phyloP scores from a whole-genome alignment of 2,329 filamentous ascomycete genomes.

The Chaetomium sp. region DNA sequence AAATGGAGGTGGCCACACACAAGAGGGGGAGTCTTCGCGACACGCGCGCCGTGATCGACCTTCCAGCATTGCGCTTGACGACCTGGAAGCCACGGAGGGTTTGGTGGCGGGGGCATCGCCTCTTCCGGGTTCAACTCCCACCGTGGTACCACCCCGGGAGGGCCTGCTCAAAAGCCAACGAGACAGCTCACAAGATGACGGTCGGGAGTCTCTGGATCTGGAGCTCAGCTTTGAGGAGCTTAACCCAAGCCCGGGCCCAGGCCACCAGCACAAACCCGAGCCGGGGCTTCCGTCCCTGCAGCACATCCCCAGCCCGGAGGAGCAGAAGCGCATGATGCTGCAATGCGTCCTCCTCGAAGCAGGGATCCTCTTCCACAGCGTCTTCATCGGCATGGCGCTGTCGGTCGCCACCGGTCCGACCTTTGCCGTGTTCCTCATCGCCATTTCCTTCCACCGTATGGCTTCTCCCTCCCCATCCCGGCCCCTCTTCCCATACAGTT shows the following conservation, averaged over 20 bases:
- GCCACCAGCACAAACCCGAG: conserved; percentile 24
- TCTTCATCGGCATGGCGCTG: conserved; percentile 86
- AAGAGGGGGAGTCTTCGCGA: conserved; percentile 41
- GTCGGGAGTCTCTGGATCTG: conserved; percentile 53
- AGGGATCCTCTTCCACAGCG: conserved; percentile 80
- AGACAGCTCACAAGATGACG: conserved; percentile 42
- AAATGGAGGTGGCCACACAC: conserved; percentile 1
- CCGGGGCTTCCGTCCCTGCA: conserved; percentile 19
- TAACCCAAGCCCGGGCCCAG: conserved; percentile 46
- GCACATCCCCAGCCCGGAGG: conserved; percentile 50
- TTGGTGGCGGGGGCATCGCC: conserved; percentile 62
- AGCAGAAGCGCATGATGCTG: conserved; percentile 67
- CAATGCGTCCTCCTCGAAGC: conserved; percentile 81
- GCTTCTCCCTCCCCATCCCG: background rate
- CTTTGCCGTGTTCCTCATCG: conserved; percentile 77
- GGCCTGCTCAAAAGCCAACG: conserved; percentile 36
- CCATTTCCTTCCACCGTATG: conserved; percentile 72
- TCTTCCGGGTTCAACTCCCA: conserved; percentile 57
- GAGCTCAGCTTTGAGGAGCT: conserved; percentile 65
- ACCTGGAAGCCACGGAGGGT: conserved; percentile 55
- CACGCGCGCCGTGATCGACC: conserved; percentile 48
- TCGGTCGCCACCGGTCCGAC: conserved; percentile 78
- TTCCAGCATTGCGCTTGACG: conserved; percentile 53
- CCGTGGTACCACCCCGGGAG: conserved; percentile 26
- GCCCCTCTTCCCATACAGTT: background rate